Base-by-base conservation (phyloP, 108 stramenopile species). In the Pseudonitzschia delicatissima region DNA sequence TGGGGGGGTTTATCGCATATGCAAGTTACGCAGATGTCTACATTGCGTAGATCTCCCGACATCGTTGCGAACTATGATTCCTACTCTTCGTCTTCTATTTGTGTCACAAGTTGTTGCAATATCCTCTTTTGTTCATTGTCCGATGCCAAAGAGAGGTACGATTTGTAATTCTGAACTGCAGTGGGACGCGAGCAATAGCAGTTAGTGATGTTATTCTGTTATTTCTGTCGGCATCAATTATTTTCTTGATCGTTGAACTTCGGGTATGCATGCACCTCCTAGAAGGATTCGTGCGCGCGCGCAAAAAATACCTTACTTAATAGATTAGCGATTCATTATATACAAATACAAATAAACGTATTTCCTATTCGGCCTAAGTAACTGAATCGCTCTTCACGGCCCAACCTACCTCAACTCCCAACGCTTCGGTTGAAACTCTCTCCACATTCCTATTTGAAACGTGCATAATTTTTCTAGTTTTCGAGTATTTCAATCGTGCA, bases 1-100 rank as follows among this genome's bases (percentile, higher is more conserved):
- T 73, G 62, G 12, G 84, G 84, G 0, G 84, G 77, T 47, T 77
- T 86, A 40, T 74, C 69, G 21, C 70, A 61, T 17, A 86, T 48
- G 58, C 76, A 78, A 4, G 84, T 86, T 12, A 77, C 67, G 58
- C 81, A 86, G 36, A 86, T 75, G 45, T 86, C 81, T 12, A 86
- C 84, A 48, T 81, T 68, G 66, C 34, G 60, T 39, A 57, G 51
- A 20, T 74, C 62, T 47, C 20, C 47, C 17, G 47, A 23, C 47
- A 48, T 48, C 47, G 20, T 48, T 21, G 47, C 47, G 23, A n/a
- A n/a, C n/a, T n/a, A n/a, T n/a, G n/a, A n/a, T n/a, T n/a, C n/a
- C n/a, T n/a, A n/a, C n/a, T 48, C 21, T 6, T 21, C 47, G 47
- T 48, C 23, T 48, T 13, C 2, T 5, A 44, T 44, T 44, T 2